These are phyloP conservation scores for Hymenoscyphus fraxineus DNA, from an alignment of 2,329 filamentous ascomycete species.

Conservation along the genomic window DNA sequence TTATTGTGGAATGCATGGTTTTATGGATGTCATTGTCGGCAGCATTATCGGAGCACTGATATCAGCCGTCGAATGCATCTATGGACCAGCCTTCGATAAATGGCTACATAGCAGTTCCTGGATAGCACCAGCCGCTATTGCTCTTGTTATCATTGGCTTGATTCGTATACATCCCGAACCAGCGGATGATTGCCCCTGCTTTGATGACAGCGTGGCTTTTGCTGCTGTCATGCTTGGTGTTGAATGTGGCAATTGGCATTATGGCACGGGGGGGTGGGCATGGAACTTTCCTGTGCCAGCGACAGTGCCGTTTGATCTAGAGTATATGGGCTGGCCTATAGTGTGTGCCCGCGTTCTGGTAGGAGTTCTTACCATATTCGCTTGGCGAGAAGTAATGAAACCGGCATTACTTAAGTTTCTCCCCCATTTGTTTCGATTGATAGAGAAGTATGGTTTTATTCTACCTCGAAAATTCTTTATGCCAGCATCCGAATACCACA, in stretches of 20 bases:
- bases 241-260: constrained; percentile 81
- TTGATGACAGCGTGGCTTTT: constrained; percentile 93
- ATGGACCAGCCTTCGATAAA: constrained; percentile 58
- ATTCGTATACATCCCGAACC: constrained; percentile 93
- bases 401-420: constrained; percentile 71
- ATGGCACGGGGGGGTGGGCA: constrained; percentile 43
- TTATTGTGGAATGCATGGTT: constrained; percentile 99
- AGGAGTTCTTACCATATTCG: constrained; percentile 79
- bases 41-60: constrained; percentile 69
- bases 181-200: constrained; percentile 94
- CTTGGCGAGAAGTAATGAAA: constrained; percentile 89
- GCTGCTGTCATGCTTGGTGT: constrained; percentile 84
- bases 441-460: constrained; percentile 74
- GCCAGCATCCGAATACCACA: constrained; percentile 84
- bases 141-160: constrained; percentile 66
- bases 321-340: constrained; percentile 61
- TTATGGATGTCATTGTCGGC: constrained; percentile 83
- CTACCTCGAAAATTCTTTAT: constrained; percentile 89
- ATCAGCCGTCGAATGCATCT: constrained; percentile 56
- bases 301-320: constrained; percentile 60
- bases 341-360: constrained; percentile 67
- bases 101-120: constrained; percentile 66
- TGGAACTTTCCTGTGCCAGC: constrained; percentile 52
- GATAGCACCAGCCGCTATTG: constrained; percentile 59
- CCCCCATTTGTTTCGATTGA: constrained; percentile 80